Evolutionary conservation across 2,329 filamentous ascomycete species (phyloP), one percentile per base, ranked within the genome.

Genomic region (Pyrenochaeta sp.): DNA sequence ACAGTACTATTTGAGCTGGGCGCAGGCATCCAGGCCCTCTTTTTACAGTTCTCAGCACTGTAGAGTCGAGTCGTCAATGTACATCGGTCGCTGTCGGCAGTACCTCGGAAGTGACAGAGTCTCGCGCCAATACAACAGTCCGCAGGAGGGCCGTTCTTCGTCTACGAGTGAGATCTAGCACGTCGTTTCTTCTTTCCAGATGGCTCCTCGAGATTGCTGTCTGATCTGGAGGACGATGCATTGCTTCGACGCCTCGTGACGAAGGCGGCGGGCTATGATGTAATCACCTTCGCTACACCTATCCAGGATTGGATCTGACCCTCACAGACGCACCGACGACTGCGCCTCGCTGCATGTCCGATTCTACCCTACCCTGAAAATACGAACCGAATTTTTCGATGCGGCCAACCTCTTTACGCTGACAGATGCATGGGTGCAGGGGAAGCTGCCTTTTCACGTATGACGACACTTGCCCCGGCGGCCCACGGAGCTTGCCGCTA

Each of bases 141-240:
- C 69, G 72, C 57, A 75, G 67, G 75, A 72, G 72, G 73, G 68
- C 73, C 74, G 75, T 76, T 71, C 28, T 30, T 30, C 5, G 9
- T 5, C 28, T 65, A 37, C 25, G 48, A 50, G 54, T 52, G 59
- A 61, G 56, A 58, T 71, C 73, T 72, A 56, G 58, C 45, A 43
- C 22, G 58, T 56, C 50, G 65, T 64, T 63, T 63, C 67, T 59
- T 59, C 52, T 52, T 44, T 48, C 48, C 40, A 32, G 28, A 45
- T 28, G 47, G 22, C 40, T 43, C 48, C 47, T 28, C 50, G 47
- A 47, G 47, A 39, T 55, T 36, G 54, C 43, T 30, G 47, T 48
- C 25, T 45, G 51, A 30, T 30, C 28, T 30, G 54, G 56, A 52
- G 56, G 19, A 47, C 49, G 51, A 53, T 42, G 53, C 25, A 55